These are phyloP conservation scores for Epithele typhae DNA, from an alignment of 768 basidiomycete species.

Conservation along the genomic window DNA sequence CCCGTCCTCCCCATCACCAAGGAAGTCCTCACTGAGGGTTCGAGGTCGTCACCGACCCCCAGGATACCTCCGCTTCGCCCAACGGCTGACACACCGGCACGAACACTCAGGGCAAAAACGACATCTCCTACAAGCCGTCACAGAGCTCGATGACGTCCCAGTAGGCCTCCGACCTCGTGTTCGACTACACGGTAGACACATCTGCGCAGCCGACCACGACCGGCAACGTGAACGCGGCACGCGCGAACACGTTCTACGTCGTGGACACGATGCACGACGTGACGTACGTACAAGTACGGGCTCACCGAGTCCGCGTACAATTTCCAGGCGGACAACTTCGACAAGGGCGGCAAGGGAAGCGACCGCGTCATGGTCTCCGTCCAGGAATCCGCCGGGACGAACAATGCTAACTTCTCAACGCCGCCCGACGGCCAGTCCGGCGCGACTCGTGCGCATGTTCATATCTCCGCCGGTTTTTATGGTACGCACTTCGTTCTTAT, in stretches of 20 bases:
- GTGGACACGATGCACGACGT: constrained; percentile 57
- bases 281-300: constrained; percentile 46
- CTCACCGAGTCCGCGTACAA: constrained; percentile 58
- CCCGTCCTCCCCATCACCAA: constrained; percentile 44
- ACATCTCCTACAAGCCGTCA: constrained; percentile 28
- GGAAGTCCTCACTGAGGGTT: too few relatives aligned
- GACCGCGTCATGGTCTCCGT: constrained; percentile 50
- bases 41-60: constrained; percentile 45
- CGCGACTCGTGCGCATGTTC: constrained; percentile 34
- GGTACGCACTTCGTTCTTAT: too few relatives aligned
- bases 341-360: constrained; percentile 43
- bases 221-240: constrained; percentile 49
- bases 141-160: constrained; percentile 30
- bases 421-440: constrained; percentile 33
- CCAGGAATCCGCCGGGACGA: constrained; percentile 39
- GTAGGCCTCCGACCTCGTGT: constrained; percentile 35
- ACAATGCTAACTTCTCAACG: constrained; percentile 34
- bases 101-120: constrained; percentile 35
- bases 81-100: constrained; percentile 47
- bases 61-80: constrained; percentile 51
- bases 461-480: too few relatives aligned
- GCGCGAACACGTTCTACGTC: constrained; percentile 55
- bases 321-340: constrained; percentile 55
- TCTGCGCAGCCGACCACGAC: constrained; percentile 34
- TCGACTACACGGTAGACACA: constrained; percentile 34